A percentile compares a stretch with the other conserved stretches of the same genome.
These are phyloP conservation scores for Poa pratensis DNA, from an alignment of 176 grass and related monocot genomes.

Conservation along the genomic window DNA sequence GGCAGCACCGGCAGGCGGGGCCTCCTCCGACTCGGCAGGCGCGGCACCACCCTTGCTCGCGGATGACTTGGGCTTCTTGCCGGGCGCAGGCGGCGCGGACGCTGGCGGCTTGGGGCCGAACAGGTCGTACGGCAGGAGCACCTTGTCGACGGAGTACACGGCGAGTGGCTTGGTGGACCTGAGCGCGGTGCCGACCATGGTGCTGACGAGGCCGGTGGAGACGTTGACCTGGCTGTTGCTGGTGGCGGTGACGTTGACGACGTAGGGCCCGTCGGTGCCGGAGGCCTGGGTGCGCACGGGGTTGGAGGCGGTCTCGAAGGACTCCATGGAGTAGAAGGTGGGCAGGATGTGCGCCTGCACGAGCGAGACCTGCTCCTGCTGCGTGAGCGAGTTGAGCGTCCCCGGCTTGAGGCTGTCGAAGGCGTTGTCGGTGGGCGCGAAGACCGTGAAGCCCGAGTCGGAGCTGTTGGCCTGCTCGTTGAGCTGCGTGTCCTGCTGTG, in stretches of 20 bases:
- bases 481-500: conserved; percentile 76
- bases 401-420: conserved; percentile 75
- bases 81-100: conserved; percentile 52
- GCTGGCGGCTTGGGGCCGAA: conserved; percentile 67
- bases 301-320: conserved; percentile 86
- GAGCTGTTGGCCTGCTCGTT: conserved; percentile 77
- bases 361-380: conserved; percentile 73
- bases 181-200: conserved; percentile 52
- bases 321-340: conserved; percentile 49
- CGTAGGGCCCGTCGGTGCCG: conserved; percentile 62
- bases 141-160: conserved; percentile 78
- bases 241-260: conserved; percentile 75
- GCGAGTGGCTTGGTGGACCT: conserved; percentile 51
- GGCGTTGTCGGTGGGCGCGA: conserved; percentile 84
- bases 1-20: conserved; percentile 15
- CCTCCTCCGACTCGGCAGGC: background rate
- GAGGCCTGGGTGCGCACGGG: conserved; percentile 87
- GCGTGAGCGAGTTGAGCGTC: conserved; percentile 65
- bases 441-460: conserved; percentile 66
- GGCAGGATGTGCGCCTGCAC: conserved; percentile 81
- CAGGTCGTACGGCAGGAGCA: conserved; percentile 66
- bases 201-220: conserved; percentile 69
- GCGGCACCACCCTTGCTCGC: conserved; percentile 30
- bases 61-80: conserved; percentile 12
- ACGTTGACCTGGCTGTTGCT: conserved; percentile 63